Evolutionary conservation across 495 filamentous ascomycete genomes (phyloP), one percentile per base, ranked within the genome.

Genomic region (Trichoderma virens): DNA sequence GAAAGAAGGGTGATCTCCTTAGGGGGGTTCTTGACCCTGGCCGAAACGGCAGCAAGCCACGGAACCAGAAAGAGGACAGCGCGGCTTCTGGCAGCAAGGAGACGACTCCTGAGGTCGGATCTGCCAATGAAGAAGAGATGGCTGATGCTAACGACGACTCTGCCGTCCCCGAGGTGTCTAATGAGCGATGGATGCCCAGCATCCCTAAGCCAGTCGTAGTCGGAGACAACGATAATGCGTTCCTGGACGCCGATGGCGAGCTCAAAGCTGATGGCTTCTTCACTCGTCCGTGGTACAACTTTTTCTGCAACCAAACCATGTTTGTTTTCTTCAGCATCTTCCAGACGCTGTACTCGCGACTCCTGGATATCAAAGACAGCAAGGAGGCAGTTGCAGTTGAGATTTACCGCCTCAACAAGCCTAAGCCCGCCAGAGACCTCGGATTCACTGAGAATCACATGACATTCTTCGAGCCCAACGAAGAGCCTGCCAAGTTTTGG

Each of bases 291-390:
- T 82, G 79, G 66, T 96, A 89, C 78, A 90, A 92, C 66, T 82
- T 98, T 69, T 99, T 93, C 76, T 88, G 86, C 71, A 98, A 96
- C 72, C 82, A 90, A 65, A 88, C 88, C 56, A 90, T 99, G 51
- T 93, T 89, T 69, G 91, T 91, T 76, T 97, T 99, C 80, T 89
- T 99, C 79, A 88, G 89, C 23, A 85, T 93, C 39, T 96, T 98
- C 74, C 86, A 94, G 73, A 88, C 89, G 3, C 79, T 98, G 7
- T 98, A 93, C 74, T 85, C 88, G 66, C 88, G 95, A 39, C 82
- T 99, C 14, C 77, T 86, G 63, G 85, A 87, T 62, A 85, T 98
- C 75, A 97, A 97, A 78, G 77, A 85, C 31, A 84, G 86, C 68
- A 90, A 89, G 72, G 82, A 80, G 20, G 81, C 86, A 56, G 93